Evolutionary conservation across 768 basidiomycete species (phyloP), one percentile per base, ranked within the genome.

Genomic region (Floccularia luteovirens): DNA sequence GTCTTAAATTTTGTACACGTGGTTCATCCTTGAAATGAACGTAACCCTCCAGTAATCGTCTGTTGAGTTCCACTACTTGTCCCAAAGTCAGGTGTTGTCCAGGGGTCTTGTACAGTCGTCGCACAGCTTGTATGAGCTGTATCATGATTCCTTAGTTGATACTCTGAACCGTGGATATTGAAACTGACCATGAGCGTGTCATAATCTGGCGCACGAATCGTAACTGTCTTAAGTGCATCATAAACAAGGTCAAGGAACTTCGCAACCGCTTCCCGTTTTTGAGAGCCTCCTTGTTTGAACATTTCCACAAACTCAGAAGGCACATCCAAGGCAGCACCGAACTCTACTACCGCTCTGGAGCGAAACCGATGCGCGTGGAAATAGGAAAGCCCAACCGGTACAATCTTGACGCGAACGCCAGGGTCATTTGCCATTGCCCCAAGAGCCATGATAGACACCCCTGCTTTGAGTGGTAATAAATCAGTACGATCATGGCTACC

Each of bases 401-500:
- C 92, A 46, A 99, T 90, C 59, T 90, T 88, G 55, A 99, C 91
- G 47, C 80, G 77, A 24, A 93, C 69, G 43, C 67, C 76, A 4
- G 91, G 82, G 56, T 97, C 78, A 45, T 86, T 85, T 7, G 89
- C 89, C 90, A 98, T 94, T 3, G 96, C 93, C 19, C 96, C 96
- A 6, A 99, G 73, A 17, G 96, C 93, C 93, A 99, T 98, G 51
- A 98, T 77, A 1, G 92, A 87, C 24, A 98, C 93, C 3, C 96
- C 96, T 21, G 96, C 96, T 63, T 99, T 99, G 28, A 99, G 73
- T 2, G 96, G 96, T 14, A 98, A 76, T 36, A 98, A 74, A 60
- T 98, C 92, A 6, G 90, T 93, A 28, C 96, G 83, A 62, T 99
- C 96, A 60, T 99, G 96, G 43, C 93, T 97, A 41, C 96, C 96